Evolutionary conservation across 305 asterid genomes (phyloP), one percentile per base, ranked within the genome.

Genomic region (Fraxinus paxiana): DNA sequence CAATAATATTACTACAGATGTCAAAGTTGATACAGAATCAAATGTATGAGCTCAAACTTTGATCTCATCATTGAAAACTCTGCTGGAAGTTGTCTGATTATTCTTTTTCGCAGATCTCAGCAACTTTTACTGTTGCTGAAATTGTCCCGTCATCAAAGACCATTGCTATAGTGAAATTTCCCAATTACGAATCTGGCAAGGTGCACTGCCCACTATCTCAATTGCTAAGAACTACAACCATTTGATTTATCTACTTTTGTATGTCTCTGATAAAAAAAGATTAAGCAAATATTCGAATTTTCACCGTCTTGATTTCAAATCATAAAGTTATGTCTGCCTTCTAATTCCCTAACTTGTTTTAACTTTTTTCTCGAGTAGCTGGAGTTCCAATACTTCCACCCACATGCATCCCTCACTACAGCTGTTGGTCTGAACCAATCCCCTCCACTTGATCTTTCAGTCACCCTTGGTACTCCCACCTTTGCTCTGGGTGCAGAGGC

Each of bases 21-120:
- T 96, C 82, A 94, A 92, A 96, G 94, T 96, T 81, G 99, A 96
- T 83, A 96, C 99, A 5, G 99, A 89, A 81, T 92, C 97, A 77
- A 92, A 92, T 65, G 98, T 96, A 82, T 78, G 93, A 76, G 59
- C 43, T 76, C 79, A 28, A 35, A 33, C 76, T 77, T 61, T 77
- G 34, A 81, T 77, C 34, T 8, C 17, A 77, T 65, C 8, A 65
- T 37, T 31, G 6, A 20, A 6, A 17, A 48, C 74, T 75, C 65
- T 48, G 22, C 69, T 22, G 6, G 75, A 77, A 43, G 74, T 85
- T 82, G 6, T 30, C 74, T 79, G 77, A 84, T 76, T 34, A 81
- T 69, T 28, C 48, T 72, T n/a, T 82, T 51, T 85, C 72, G 75
- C 90, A 96, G 97, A 81, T 96, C 80, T 86, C 92, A 61, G 91